These are phyloP conservation scores for Torulaspora pretoriensis DNA, from an alignment of 1,139 yeast species.

Conservation along the genomic window DNA sequence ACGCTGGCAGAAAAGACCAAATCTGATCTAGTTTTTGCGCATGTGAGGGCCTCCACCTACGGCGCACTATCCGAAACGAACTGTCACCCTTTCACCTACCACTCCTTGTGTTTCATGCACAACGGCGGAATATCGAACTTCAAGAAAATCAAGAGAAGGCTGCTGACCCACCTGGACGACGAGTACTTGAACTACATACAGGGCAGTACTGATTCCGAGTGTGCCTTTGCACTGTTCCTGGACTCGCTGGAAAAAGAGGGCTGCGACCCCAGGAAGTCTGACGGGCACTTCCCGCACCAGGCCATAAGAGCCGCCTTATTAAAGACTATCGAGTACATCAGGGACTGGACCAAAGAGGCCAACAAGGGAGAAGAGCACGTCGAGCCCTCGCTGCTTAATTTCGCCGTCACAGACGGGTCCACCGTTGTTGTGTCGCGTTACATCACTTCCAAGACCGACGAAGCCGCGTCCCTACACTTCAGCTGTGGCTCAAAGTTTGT, in stretches of 20 bases:
- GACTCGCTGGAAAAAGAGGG: slow-evolving; percentile 77
- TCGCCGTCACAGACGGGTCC: slow-evolving; percentile 92
- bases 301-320: slow-evolving; percentile 64
- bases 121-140: slow-evolving; percentile 88
- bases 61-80: slow-evolving; percentile 92
- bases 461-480: slow-evolving; percentile 93
- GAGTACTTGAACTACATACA: slow-evolving; percentile 75
- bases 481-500: slow-evolving; percentile 89
- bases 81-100: slow-evolving; percentile 91
- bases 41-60: slow-evolving; percentile 92
- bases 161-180: slow-evolving; percentile 71
- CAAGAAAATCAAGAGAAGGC: slow-evolving; percentile 61
- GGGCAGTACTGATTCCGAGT: slow-evolving; percentile 94
- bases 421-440: slow-evolving; percentile 86
- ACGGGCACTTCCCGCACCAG: slow-evolving; percentile 52
- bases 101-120: slow-evolving; percentile 91
- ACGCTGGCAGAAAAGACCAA: slow-evolving; percentile 83
- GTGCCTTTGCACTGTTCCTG: slow-evolving; percentile 83
- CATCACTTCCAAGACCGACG: slow-evolving; percentile 83
- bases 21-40: slow-evolving; percentile 83
- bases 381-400: slow-evolving; percentile 86
- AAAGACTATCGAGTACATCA: slow-evolving; percentile 67
- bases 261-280: slow-evolving; percentile 52
- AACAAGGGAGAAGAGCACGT: slow-evolving; percentile 34
- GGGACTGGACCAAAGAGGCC: slow-evolving; percentile 51